These are phyloP conservation scores for Fragaria iinumae DNA, from an alignment of 306 rosid genomes.

Conservation along the genomic window DNA sequence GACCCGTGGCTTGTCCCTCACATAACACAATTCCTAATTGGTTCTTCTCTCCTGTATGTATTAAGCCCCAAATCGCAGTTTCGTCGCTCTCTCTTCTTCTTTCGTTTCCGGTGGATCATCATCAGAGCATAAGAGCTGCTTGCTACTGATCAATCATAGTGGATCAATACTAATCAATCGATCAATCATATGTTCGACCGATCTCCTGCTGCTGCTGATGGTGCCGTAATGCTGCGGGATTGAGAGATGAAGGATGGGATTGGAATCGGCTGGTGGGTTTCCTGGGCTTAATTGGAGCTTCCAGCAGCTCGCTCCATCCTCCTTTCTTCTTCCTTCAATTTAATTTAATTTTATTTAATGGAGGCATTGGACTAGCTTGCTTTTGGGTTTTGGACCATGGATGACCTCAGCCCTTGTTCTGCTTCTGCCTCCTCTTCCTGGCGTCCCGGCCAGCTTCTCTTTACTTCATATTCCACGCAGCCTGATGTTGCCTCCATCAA, in stretches of 20 bases:
- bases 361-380: conserved; percentile 47
- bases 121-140: background rate
- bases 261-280: conserved; percentile 72
- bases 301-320: background rate
- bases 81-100: background rate
- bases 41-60: background rate
- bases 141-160: background rate
- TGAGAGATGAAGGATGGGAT: conserved; percentile 64
- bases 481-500: conserved; percentile 38
- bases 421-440: conserved; percentile 24
- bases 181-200: background rate
- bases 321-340: background rate
- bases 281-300: conserved; percentile 19
- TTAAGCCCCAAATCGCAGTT: conserved; percentile 4
- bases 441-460: conserved; percentile 58
- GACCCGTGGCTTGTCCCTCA: conserved; percentile 15
- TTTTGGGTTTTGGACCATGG: conserved; percentile 57
- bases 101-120: background rate
- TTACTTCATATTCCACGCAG: conserved; percentile 48
- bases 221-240: conserved; percentile 14
- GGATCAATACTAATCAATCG: conserved; percentile 2
- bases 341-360: conserved; percentile 14
- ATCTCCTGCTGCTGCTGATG: conserved; percentile 21
- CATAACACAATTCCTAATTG: conserved; percentile 15
- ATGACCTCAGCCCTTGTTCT: conserved; percentile 49